Percentiles rank a stretch among this genome's conserved stretches.
phyloP scores from a whole-genome alignment of 2,329 filamentous ascomycete genomes.

The Metarhizium humberi region DNA sequence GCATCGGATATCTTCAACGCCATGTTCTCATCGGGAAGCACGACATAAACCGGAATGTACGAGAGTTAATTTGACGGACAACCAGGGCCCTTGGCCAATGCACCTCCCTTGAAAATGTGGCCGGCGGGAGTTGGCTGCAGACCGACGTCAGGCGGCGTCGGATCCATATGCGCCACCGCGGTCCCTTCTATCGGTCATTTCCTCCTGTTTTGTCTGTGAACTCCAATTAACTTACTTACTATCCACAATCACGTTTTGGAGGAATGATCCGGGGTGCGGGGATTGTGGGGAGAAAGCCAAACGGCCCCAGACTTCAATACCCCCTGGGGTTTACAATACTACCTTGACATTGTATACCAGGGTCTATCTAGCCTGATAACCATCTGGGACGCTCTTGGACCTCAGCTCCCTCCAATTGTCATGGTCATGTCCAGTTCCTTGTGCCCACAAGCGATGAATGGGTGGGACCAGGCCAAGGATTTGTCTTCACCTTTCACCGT shows the following conservation, averaged over 20 bases:
- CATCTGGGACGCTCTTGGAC: not conserved
- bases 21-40: not conserved
- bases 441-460: not conserved
- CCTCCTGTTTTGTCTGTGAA: not conserved
- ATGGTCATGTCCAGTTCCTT: not conserved
- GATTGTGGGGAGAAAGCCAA: slow-evolving; percentile 5
- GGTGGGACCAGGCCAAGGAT: not conserved
- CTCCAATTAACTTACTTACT: not conserved
- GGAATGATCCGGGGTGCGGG: slow-evolving; percentile 2
- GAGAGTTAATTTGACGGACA: not conserved
- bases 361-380: too few species aligned
- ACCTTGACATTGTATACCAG: not conserved
- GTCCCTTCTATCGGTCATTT: not conserved
- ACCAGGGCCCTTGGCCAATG: not conserved
- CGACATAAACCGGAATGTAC: not conserved
- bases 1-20: not conserved
- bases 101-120: not conserved
- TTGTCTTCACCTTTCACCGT: not conserved
- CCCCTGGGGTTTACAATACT: not conserved
- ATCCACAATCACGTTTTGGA: slow-evolving; percentile 1
- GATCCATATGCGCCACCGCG: not conserved
- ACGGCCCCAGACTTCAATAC: not conserved
- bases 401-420: not conserved
- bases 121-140: not conserved
- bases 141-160: slow-evolving; percentile 1